Evolutionary conservation across 768 basidiomycete genomes (phyloP).

Genomic region (Neoboletus magnificus): DNA sequence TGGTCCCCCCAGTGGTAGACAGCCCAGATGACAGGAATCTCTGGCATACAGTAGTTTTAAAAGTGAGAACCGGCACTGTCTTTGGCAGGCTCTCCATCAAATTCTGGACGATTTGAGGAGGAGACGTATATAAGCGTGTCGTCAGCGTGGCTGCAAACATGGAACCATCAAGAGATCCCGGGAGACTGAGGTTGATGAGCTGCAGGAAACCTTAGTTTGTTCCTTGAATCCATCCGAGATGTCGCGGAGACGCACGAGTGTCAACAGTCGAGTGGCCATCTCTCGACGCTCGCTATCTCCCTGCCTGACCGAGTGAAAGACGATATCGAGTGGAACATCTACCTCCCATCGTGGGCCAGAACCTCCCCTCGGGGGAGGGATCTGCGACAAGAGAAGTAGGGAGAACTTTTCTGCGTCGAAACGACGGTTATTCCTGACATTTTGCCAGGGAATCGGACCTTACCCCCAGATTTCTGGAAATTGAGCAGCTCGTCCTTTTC

Average conservation of each 20-base stretch:
- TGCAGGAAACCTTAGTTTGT: slow-evolving; percentile 14
- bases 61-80: slow-evolving; percentile 34
- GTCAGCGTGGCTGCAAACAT: slow-evolving; percentile 37
- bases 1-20: slow-evolving; percentile 9
- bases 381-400: slow-evolving; percentile 53
- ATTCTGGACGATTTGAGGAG: slow-evolving; percentile 28
- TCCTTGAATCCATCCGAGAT: not conserved
- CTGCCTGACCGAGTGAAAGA: slow-evolving; percentile 38
- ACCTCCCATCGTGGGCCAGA: slow-evolving; percentile 54
- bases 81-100: slow-evolving; percentile 38
- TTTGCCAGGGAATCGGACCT: slow-evolving; percentile 1
- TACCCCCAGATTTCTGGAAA: slow-evolving; percentile 31
- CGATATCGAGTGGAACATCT: slow-evolving; percentile 47
- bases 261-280: slow-evolving; percentile 35
- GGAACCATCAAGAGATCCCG: slow-evolving; percentile 35
- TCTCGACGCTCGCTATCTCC: slow-evolving; percentile 27
- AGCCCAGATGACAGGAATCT: slow-evolving; percentile 33
- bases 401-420: slow-evolving; percentile 41
- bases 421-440: slow-evolving; percentile 6
- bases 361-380: slow-evolving; percentile 51
- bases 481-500: slow-evolving; percentile 57
- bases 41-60: slow-evolving; percentile 45
- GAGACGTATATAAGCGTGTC: slow-evolving; percentile 32
- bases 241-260: slow-evolving; percentile 24
- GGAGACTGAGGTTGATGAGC: slow-evolving; percentile 42